Percentiles rank a stretch among this genome's conserved stretches.
These are phyloP conservation scores for Plasmodium knowlesi DNA, from an alignment of 169 alveolate species.

Conservation along the genomic window DNA sequence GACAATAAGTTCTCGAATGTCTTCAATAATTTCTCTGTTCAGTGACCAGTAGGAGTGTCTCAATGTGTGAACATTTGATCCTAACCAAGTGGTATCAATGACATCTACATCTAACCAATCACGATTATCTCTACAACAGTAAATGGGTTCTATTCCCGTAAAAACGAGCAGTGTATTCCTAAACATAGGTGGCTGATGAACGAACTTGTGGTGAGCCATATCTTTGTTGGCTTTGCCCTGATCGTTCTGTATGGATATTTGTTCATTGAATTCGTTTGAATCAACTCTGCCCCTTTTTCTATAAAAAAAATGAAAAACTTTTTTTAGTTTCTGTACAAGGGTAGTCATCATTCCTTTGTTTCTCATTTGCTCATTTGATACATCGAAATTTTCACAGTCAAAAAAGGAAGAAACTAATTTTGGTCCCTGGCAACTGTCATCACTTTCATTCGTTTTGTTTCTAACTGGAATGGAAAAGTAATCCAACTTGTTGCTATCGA, in stretches of 20 bases:
- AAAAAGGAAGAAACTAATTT: slow-evolving; percentile 16
- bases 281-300: neutral
- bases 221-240: neutral
- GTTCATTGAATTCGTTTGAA: slow-evolving; percentile 1
- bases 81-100: slow-evolving; percentile 88
- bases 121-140: slow-evolving; percentile 40
- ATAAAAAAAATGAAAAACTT: neutral
- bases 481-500: slow-evolving; percentile 55
- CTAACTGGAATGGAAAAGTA: slow-evolving; percentile 30
- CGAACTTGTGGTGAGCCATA: neutral
- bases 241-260: neutral
- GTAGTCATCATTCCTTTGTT: neutral
- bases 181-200: slow-evolving; percentile 74
- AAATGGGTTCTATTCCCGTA: slow-evolving; percentile 74
- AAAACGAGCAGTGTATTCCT: slow-evolving; percentile 68
- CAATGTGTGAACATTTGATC: slow-evolving; percentile 78
- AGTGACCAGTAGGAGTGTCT: slow-evolving; percentile 84
- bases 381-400: slow-evolving; percentile 21
- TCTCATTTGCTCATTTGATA: slow-evolving; percentile 3
- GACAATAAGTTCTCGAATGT: slow-evolving; percentile 87
- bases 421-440: neutral
- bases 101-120: slow-evolving; percentile 90
- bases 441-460: slow-evolving; percentile 5
- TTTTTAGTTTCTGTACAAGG: slow-evolving; percentile 6
- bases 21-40: slow-evolving; percentile 87